Percentiles rank a stretch among this genome's conserved stretches.
These are phyloP conservation scores for Raffaelea ambrosiae DNA, from an alignment of 2,329 filamentous ascomycete genomes.

Conservation along the genomic window DNA sequence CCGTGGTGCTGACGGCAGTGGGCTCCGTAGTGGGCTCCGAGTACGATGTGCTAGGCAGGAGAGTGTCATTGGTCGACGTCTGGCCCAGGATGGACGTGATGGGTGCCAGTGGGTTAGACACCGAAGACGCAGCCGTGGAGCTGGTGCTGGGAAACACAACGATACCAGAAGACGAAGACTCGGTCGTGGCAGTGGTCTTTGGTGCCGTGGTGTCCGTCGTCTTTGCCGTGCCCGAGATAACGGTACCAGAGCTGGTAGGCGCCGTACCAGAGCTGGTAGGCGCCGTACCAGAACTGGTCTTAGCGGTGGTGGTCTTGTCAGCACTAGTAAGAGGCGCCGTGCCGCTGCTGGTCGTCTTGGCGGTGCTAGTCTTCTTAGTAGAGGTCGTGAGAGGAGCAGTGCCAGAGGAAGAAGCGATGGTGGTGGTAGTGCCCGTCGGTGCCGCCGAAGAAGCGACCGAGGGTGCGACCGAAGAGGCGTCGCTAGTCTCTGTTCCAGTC, in stretches of 20 bases:
- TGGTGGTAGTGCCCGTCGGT: too few species aligned
- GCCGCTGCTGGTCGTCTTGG: too few species aligned
- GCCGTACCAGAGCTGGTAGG: too few species aligned
- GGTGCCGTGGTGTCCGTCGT: constrained; percentile 11
- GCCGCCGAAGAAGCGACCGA: too few species aligned
- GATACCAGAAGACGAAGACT: not conserved
- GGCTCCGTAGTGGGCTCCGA: not conserved
- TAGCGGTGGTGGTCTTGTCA: constrained; percentile 1
- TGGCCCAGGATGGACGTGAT: constrained; percentile 12
- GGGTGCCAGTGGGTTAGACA: not conserved
- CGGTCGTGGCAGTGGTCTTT: not conserved
- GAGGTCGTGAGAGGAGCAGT: too few species aligned
- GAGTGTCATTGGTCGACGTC: too few species aligned
- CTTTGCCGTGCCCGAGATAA: constrained; percentile 1
- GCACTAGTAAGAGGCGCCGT: too few species aligned
- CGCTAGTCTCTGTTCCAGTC: too few species aligned
- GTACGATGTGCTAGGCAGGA: not conserved
- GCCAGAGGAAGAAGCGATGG: not conserved
- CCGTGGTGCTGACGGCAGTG: not conserved
- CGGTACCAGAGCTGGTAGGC: too few species aligned
- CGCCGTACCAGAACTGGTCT: too few species aligned
- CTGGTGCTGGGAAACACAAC: not conserved
- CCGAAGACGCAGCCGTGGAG: not conserved
- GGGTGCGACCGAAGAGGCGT: too few species aligned
- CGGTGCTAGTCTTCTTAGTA: too few species aligned